Conservation (phyloP, 164 flowering plant species). For the Stephania cephalantha region DNA sequence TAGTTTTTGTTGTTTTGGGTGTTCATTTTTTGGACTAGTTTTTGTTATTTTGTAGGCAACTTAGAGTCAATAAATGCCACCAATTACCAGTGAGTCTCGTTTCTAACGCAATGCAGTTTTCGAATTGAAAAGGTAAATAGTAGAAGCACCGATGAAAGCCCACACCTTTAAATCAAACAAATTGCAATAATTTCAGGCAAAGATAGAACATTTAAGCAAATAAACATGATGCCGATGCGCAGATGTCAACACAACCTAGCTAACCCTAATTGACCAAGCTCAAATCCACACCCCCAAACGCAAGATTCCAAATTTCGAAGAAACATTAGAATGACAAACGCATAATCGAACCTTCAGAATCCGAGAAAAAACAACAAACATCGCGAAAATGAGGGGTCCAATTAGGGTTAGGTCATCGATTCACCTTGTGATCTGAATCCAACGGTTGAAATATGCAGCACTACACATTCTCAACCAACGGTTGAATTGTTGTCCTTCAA, state of each 20-base stretch:
- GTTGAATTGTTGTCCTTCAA: too few relatives aligned
- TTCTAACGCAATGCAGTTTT: neutral
- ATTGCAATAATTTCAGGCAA: neutral
- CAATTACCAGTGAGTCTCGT: neutral
- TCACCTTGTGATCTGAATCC: too few relatives aligned
- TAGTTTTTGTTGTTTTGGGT: too few relatives aligned
- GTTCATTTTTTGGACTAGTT: too few relatives aligned
- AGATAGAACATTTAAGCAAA: neutral
- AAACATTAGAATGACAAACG: neutral
- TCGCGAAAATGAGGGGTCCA: neutral
- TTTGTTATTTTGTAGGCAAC: neutral
- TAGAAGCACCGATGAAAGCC: neutral
- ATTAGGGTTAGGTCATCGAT: too few relatives aligned
- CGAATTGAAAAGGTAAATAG: neutral
- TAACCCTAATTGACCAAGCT: neutral
- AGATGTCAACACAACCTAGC: neutral
- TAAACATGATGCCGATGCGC: neutral
- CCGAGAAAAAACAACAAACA: neutral
- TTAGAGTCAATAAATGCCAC: neutral
- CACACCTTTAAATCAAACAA: neutral
- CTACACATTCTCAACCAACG: too few relatives aligned
- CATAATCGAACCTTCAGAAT: neutral
- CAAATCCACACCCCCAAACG: neutral
- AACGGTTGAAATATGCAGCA: too few relatives aligned
- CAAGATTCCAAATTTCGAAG: neutral